A percentile compares a stretch with the other conserved stretches of the same genome.
These are phyloP conservation scores for Erigeron canadensis DNA, from an alignment of 129 eudicot species.

Conservation along the genomic window DNA sequence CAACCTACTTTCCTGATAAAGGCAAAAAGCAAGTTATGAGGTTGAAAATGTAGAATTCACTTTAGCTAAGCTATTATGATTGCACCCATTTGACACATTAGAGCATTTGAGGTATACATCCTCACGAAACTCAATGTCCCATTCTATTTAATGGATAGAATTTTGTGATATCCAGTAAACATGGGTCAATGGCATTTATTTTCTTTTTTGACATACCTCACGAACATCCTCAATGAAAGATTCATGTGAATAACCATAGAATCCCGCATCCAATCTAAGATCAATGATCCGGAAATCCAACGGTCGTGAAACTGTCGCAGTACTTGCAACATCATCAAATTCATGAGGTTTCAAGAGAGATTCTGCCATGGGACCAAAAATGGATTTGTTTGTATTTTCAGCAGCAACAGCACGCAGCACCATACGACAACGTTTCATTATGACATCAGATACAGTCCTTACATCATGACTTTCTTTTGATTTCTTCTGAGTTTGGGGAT, in stretches of 20 bases:
- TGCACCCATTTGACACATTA: neutral
- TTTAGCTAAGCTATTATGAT: neutral
- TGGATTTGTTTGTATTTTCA: constrained; percentile 62
- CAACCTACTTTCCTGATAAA: neutral
- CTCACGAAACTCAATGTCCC: neutral
- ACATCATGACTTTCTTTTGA: constrained; percentile 49
- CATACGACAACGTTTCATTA: constrained; percentile 78
- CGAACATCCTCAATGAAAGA: constrained; percentile 88
- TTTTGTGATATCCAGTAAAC: constrained; percentile 7
- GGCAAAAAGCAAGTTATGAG: constrained; percentile 4
- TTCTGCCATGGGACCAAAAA: constrained; percentile 73
- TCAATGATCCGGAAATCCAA: constrained; percentile 92
- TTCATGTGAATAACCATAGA: constrained; percentile 77
- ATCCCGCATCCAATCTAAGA: constrained; percentile 77
- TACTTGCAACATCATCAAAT: constrained; percentile 63
- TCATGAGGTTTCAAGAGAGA: constrained; percentile 55
- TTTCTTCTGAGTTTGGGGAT: constrained; percentile 53
- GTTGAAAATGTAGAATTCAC: neutral
- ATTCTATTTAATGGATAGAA: neutral
- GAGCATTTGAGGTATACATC: neutral
- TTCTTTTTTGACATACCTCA: constrained; percentile 58
- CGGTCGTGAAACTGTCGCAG: constrained; percentile 77
- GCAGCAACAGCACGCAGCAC: constrained; percentile 72
- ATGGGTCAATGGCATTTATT: neutral
- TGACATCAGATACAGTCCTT: constrained; percentile 51